Evolutionary conservation across 192 early-diverging fungal genomes (phyloP).

Genomic region (Umbelopsis vinacea): DNA sequence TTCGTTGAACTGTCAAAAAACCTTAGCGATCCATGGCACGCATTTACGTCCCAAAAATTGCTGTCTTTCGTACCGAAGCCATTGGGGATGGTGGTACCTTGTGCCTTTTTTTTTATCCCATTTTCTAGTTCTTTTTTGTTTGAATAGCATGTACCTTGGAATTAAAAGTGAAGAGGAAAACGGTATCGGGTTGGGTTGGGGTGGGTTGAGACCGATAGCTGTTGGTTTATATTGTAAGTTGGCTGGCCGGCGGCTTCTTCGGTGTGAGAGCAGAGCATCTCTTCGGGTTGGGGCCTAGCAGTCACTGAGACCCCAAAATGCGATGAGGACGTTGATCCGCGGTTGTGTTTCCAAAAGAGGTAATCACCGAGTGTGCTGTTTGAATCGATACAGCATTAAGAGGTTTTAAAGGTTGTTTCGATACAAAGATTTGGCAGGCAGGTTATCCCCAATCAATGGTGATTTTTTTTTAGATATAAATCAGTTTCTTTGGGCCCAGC

Average conservation of each 20-base stretch:
- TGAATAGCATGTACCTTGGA: not conserved
- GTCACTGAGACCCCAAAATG: conserved; percentile 20
- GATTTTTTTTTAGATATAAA: conserved; percentile 24
- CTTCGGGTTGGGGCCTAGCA: not conserved
- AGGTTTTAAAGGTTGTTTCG: conserved; percentile 7
- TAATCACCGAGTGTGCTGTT: conserved; percentile 16
- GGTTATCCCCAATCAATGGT: conserved; percentile 19
- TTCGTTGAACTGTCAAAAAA: conserved; percentile 1
- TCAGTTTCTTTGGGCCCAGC: not conserved
- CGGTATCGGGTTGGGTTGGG: not conserved
- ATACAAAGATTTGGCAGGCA: conserved; percentile 14
- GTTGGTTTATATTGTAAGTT: too few relatives aligned
- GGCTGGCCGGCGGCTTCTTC: too few relatives aligned
- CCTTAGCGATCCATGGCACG: not conserved
- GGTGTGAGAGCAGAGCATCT: conserved; percentile 1
- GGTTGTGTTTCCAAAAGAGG: conserved; percentile 7
- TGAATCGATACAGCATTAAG: not conserved
- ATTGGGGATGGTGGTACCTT: conserved; percentile 17
- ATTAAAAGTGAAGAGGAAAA: not conserved
- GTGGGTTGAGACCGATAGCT: too few relatives aligned
- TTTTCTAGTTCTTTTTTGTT: not conserved
- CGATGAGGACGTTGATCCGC: conserved; percentile 15
- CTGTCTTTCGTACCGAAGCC: conserved; percentile 4
- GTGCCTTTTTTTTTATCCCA: not conserved
- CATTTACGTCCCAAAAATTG: conserved; percentile 1